phyloP scores from a whole-genome alignment of 257 asterid genomes.

The Avicennia marina region DNA sequence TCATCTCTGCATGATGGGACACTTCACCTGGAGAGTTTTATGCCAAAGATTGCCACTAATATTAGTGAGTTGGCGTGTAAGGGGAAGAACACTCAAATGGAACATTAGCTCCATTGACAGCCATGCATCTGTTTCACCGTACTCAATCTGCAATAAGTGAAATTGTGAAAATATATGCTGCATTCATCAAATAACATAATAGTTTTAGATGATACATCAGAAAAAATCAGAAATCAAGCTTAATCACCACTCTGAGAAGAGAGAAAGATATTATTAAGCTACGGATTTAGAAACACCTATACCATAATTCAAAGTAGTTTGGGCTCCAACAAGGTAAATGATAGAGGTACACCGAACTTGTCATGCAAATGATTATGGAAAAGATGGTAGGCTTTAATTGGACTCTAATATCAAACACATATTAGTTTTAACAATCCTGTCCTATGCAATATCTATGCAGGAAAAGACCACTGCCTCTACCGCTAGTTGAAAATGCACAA shows the following conservation, averaged over 20 bases:
- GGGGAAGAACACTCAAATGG: slow-evolving; percentile 90
- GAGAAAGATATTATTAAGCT: too few relatives aligned
- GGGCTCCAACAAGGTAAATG: too few relatives aligned
- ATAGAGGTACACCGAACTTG: neutral
- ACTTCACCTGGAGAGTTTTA: slow-evolving; percentile 83
- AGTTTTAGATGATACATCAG: too few relatives aligned
- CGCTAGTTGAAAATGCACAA: slow-evolving; percentile 12
- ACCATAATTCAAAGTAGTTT: neutral
- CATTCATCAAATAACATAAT: too few relatives aligned
- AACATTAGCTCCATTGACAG: slow-evolving; percentile 98
- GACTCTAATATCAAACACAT: neutral
- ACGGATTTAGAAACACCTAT: neutral
- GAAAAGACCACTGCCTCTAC: too few relatives aligned
- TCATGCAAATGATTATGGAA: slow-evolving; percentile 5
- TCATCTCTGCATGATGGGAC: neutral
- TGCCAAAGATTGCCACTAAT: slow-evolving; percentile 98
- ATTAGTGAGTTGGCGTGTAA: slow-evolving; percentile 89
- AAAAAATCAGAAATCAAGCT: too few relatives aligned
- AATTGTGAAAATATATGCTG: too few relatives aligned
- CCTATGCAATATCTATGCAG: too few relatives aligned
- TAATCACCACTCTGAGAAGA: too few relatives aligned
- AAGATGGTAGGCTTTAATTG: neutral
- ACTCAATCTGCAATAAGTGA: slow-evolving; percentile 59
- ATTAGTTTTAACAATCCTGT: neutral
- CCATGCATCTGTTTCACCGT: slow-evolving; percentile 98